These are phyloP conservation scores for Coccomyxa subellipsoidea DNA, from an alignment of 163 green algal species.

Conservation along the genomic window DNA sequence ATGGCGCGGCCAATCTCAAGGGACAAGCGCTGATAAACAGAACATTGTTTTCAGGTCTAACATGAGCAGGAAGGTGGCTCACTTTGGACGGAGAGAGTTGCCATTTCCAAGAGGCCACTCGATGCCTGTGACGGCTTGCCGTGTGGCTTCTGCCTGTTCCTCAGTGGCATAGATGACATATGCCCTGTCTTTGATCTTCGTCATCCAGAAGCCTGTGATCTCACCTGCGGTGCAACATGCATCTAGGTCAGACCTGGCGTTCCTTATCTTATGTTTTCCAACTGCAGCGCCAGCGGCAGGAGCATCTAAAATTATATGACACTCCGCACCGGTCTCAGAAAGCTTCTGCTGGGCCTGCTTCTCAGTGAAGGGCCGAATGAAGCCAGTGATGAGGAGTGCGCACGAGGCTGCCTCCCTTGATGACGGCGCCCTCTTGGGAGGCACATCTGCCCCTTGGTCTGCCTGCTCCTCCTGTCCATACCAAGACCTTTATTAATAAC, in stretches of 20 bases:
- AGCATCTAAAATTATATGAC: background rate
- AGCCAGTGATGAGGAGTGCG: slow-evolving; percentile 39
- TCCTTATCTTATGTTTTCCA: too few relatives aligned
- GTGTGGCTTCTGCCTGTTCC: slow-evolving; percentile 55
- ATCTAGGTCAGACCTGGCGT: background rate
- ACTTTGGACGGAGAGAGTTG: slow-evolving; percentile 18
- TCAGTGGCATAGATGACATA: slow-evolving; percentile 60
- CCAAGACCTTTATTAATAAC: too few relatives aligned
- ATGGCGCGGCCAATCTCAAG: too few relatives aligned
- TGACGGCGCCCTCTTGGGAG: background rate
- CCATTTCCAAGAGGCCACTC: slow-evolving; percentile 64
- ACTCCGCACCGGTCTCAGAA: slow-evolving; percentile 11
- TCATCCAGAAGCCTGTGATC: slow-evolving; percentile 68
- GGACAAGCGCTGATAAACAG: too few relatives aligned
- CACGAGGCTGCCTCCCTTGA: slow-evolving; percentile 7
- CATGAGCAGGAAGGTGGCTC: background rate
- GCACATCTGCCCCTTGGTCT: background rate
- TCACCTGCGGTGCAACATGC: slow-evolving; percentile 22
- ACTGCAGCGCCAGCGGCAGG: background rate
- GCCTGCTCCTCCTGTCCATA: too few relatives aligned
- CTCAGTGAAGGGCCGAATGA: slow-evolving; percentile 40
- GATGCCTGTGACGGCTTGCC: slow-evolving; percentile 44
- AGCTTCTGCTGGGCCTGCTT: slow-evolving; percentile 13
- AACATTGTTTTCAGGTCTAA: too few relatives aligned
- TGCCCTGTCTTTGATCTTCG: slow-evolving; percentile 70